Conservation (phyloP, 2,329 filamentous ascomycete genomes). For the Xylariaceae sp. region DNA sequence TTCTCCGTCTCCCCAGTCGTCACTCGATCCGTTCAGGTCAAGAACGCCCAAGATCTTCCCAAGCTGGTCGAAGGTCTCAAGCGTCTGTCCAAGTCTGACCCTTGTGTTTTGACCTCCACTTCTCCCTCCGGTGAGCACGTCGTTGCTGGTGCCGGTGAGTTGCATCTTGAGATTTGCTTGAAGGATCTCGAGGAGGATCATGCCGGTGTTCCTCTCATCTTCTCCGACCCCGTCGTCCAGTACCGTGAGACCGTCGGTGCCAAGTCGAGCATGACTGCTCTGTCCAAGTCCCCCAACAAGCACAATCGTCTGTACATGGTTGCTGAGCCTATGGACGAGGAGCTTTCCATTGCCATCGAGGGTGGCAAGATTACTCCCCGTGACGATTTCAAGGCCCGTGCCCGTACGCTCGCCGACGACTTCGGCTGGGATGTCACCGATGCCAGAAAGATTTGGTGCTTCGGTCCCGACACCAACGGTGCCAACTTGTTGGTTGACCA, state of each 20-base stretch:
- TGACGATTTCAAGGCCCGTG: conserved; percentile 99
- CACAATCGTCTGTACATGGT: conserved; percentile 99
- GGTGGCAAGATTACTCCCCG: conserved; percentile 85
- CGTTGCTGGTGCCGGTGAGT: conserved; percentile 97
- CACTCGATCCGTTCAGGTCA: conserved; percentile 97
- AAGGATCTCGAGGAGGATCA: conserved; percentile 99
- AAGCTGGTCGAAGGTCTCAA: conserved; percentile 99
- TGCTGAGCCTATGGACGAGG: conserved; percentile 88
- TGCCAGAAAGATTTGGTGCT: conserved; percentile 99
- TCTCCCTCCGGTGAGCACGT: conserved; percentile 96
- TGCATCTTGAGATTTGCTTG: conserved; percentile 99
- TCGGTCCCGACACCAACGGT: conserved; percentile 95
- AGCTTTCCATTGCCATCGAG: conserved; percentile 89
- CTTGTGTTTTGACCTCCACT: conserved; percentile 91
- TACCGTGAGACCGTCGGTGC: conserved; percentile 93
- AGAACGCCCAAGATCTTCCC: conserved; percentile 99
- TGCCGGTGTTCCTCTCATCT: conserved; percentile 94
- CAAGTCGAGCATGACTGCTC: conserved; percentile 88
- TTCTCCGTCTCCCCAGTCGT: conserved; percentile 99
- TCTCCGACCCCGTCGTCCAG: conserved; percentile 96
- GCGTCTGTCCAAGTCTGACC: conserved; percentile 99
- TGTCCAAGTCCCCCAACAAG: conserved; percentile 99
- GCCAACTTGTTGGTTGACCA: conserved; percentile 99
- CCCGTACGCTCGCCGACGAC: conserved; percentile 92
- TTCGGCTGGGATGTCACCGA: conserved; percentile 99